These are phyloP conservation scores for Corylus americana DNA, from an alignment of 306 rosid species.

Conservation along the genomic window DNA sequence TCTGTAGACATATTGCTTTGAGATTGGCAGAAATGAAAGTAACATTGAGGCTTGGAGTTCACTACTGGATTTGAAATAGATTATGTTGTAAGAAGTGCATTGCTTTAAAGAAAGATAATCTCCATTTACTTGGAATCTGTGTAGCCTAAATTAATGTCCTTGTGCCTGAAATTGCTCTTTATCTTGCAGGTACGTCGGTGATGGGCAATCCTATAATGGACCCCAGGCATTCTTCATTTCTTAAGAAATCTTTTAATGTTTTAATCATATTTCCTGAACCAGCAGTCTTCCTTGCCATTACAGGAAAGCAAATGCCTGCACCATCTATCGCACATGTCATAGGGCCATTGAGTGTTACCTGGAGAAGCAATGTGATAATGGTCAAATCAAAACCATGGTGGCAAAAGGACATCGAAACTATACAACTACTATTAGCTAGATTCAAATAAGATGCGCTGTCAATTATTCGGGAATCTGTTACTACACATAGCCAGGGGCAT, in stretches of 20 bases:
- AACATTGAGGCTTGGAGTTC: slow-evolving; percentile 61
- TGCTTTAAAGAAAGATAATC: slow-evolving; percentile 61
- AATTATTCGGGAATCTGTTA: slow-evolving; percentile 8
- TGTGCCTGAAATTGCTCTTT: neutral
- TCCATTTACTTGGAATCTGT: neutral
- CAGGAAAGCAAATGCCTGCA: slow-evolving; percentile 18
- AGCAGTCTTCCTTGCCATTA: slow-evolving; percentile 8
- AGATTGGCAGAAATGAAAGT: slow-evolving; percentile 56
- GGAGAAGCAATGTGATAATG: slow-evolving; percentile 7
- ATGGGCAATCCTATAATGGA: neutral
- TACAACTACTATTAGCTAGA: neutral
- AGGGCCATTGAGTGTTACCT: no score
- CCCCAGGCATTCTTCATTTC: neutral
- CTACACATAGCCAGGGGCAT: neutral
- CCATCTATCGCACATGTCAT: no score
- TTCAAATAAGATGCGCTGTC: neutral
- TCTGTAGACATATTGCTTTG: slow-evolving; percentile 4
- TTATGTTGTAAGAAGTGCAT: slow-evolving; percentile 45
- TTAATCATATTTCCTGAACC: neutral
- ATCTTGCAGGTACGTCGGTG: neutral
- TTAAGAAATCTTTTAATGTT: neutral
- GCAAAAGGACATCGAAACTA: neutral
- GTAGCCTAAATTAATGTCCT: neutral
- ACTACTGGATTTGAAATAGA: slow-evolving; percentile 61
- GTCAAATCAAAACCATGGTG: neutral